Percentiles rank a stretch among this genome's conserved stretches.
Evolutionary conservation across 1,284 basidiomycete species (phyloP).

Genomic region (Puccinia triticina): DNA sequence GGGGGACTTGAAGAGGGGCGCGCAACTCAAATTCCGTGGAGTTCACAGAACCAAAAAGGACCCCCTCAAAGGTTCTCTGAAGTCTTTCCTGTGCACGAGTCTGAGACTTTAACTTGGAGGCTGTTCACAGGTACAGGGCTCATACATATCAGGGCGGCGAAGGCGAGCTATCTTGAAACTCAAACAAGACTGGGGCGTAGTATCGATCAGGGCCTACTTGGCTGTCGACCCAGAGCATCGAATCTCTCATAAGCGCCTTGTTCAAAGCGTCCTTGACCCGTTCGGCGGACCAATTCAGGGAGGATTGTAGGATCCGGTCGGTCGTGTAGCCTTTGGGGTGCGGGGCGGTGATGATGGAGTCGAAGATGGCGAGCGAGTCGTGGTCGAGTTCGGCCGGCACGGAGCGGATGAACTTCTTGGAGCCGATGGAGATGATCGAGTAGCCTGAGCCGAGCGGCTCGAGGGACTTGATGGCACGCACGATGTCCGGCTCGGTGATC

Average conservation of each 20-base stretch:
- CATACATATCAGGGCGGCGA: not conserved
- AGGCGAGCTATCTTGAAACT: conserved; percentile 17
- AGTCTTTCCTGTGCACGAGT: too few relatives aligned
- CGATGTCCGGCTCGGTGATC: conserved; percentile 79
- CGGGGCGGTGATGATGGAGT: conserved; percentile 54
- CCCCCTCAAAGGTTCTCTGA: too few relatives aligned
- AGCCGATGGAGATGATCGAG: conserved; percentile 73
- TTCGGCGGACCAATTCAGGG: conserved; percentile 73
- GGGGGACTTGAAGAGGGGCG: too few relatives aligned
- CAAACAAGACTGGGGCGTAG: conserved; percentile 61
- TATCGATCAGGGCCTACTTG: conserved; percentile 69
- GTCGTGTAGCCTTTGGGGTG: conserved; percentile 71
- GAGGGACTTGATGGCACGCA: conserved; percentile 81
- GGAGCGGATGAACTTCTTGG: conserved; percentile 61
- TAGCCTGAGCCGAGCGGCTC: conserved; percentile 87
- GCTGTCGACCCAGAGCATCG: conserved; percentile 90
- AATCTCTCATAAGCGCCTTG: conserved; percentile 85
- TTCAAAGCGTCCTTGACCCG: conserved; percentile 77
- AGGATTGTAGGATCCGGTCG: conserved; percentile 66
- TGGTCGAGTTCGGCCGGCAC: conserved; percentile 61
- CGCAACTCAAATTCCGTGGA: too few relatives aligned
- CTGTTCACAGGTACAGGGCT: too few relatives aligned
- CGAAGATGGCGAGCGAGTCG: conserved; percentile 61
- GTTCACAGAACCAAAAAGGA: too few relatives aligned
- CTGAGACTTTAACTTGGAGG: too few relatives aligned